These are phyloP conservation scores for Adansonia grandidieri DNA, from an alignment of 441 rosid species.

Conservation along the genomic window DNA sequence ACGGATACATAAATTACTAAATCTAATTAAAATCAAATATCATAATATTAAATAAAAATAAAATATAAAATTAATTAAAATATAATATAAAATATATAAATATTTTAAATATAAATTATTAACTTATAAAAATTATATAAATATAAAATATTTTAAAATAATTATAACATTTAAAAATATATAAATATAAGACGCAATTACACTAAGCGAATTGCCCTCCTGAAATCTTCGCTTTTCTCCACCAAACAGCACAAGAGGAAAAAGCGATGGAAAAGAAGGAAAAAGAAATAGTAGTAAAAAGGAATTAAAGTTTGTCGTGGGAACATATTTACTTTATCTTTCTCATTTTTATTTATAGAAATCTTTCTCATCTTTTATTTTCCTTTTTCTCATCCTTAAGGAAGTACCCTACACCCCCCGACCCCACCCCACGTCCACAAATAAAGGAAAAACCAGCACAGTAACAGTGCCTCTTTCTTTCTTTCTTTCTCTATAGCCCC, in stretches of 20 bases:
- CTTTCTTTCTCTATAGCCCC: constrained; percentile 34
- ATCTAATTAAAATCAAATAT: too few relatives aligned
- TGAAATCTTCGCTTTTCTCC: neutral
- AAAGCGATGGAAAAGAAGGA: constrained; percentile 13
- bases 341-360: neutral
- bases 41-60: too few relatives aligned
- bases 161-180: too few relatives aligned
- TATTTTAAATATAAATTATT: too few relatives aligned
- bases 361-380: constrained; percentile 30
- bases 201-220: constrained; percentile 26
- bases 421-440: constrained; percentile 41
- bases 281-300: constrained; percentile 31
- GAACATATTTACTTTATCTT: too few relatives aligned
- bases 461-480: constrained; percentile 5
- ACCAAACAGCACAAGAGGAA: constrained; percentile 30
- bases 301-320: constrained; percentile 38
- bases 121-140: too few relatives aligned
- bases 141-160: constrained; percentile 30
- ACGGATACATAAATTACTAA: too few relatives aligned
- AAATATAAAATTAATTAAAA: too few relatives aligned
- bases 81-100: too few relatives aligned
- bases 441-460: constrained; percentile 29
- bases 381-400: constrained; percentile 35
- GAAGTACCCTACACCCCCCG: constrained; percentile 37
- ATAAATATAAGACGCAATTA: too few relatives aligned